Conservation (phyloP, 164 flowering plant genomes). For the Berberis vulgaris region DNA sequence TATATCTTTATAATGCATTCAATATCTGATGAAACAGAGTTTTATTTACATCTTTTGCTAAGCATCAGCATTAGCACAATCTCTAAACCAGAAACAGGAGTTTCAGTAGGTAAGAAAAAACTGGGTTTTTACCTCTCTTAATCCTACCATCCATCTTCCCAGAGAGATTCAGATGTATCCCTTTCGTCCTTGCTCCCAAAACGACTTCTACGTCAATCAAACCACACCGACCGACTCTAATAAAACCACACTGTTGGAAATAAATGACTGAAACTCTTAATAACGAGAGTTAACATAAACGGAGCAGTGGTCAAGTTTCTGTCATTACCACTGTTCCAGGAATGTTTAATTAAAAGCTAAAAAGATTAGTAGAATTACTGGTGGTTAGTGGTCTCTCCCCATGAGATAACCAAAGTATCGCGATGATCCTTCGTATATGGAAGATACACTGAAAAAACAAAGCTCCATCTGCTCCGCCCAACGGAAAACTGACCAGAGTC, state of each 20-base stretch:
- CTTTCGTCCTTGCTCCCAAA: not conserved
- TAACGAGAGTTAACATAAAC: slow-evolving; percentile 10
- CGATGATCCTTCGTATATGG: slow-evolving; percentile 22
- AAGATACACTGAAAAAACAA: slow-evolving; percentile 31
- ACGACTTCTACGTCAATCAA: slow-evolving; percentile 5
- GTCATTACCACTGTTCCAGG: slow-evolving; percentile 10
- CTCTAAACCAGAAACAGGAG: not conserved
- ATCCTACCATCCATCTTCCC: not conserved
- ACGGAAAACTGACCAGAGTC: slow-evolving; percentile 40
- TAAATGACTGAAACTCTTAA: not conserved
- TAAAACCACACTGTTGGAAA: slow-evolving; percentile 7
- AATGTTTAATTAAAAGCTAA: slow-evolving; percentile 6
- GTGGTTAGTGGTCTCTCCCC: slow-evolving; percentile 25
- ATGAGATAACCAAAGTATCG: slow-evolving; percentile 25
- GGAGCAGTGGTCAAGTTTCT: slow-evolving; percentile 11
- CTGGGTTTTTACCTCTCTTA: slow-evolving; percentile 1
- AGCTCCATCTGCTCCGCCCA: slow-evolving; percentile 43
- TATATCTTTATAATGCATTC: slow-evolving; percentile 16
- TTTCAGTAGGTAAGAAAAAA: slow-evolving; percentile 8
- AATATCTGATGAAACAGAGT: slow-evolving; percentile 14
- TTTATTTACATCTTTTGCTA: slow-evolving; percentile 13
- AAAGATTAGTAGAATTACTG: slow-evolving; percentile 19
- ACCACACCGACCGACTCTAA: slow-evolving; percentile 8
- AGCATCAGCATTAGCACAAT: slow-evolving; percentile 9
- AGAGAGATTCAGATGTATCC: not conserved